Evolutionary conservation across 192 early-diverging fungal species (phyloP), one percentile per base, ranked within the genome.

Genomic region (Mortierella claussenii): DNA sequence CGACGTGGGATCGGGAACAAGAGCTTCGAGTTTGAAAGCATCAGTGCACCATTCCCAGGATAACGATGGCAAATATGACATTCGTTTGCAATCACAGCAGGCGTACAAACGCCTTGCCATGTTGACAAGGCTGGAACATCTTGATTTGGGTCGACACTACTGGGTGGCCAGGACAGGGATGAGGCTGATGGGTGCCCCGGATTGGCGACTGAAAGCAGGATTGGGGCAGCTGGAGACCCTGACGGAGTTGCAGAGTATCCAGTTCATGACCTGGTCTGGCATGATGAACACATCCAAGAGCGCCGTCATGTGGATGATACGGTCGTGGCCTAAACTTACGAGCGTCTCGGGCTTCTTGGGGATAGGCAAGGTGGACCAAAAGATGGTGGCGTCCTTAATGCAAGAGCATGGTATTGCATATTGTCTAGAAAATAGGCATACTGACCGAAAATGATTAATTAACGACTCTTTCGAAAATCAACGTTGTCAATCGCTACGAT

Each of bases 241-340:
- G 1, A 27, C 27, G 1, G 26, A 28, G 17, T 20, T 60, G 20
- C 27, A 18, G 31, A 45, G 4, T 2, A 42, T 60, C 0, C 27
- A 42, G 9, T 44, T 60, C 31, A 28, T 44, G 43, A 42, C 24
- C 10, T 18, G 20, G 17, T 42, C 42, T 7, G 18, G 21, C 1
- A 60, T 60, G 58, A 60, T 60, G 58, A 60, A 47, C 28, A 60
- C 46, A 42, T 60, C 58, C 26, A 60, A 47, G 58, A 47, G 31
- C 21, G 58, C 58, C 7, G 44, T 44, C 3, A 26, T 44, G 3
- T 60, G 58, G 58, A 60, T 60, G 58, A 20, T 60, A 3, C 40
- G 46, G 18, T 17, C 31, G 18, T 60, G 58, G 58, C n/a, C 30
- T 23, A 17, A 26, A 17, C 43, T 60, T 12, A 30, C 27, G n/a